Base-by-base conservation (phyloP, 2,329 filamentous ascomycete species). In the Paraphaeosphaeria sporulosa region DNA sequence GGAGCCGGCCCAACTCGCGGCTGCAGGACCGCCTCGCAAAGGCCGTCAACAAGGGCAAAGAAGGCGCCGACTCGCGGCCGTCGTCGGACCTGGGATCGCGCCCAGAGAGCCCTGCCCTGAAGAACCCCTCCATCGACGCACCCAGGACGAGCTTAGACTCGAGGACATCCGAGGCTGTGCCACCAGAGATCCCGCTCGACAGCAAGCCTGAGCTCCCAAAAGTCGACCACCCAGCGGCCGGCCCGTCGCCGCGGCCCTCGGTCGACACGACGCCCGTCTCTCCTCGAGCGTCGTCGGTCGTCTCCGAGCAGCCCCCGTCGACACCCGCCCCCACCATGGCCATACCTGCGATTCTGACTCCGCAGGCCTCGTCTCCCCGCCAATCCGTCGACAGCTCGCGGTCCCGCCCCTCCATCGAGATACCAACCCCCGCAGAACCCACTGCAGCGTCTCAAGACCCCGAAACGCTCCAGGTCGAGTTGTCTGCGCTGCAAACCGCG, bases 11-110 rank as follows among this genome's bases (percentile, higher is more conserved):
- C 62, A 95, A 93, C 78, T 93, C 96, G 69, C 88, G 93, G 55
- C 83, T 99, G 46, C 94, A 97, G 74, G 94, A 97, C 75, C 87
- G 93, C 63, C 84, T 99, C 61, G 94, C 94, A 32, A 92, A 92
- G 72, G 95, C 94, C 32, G 87, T 97, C 70, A 92, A 90, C 3
- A 90, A 90, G 60, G 92, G 90, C 72, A 86, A 84, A 59, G 80
- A 83, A n/a, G 75, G 81, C 2, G 75, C 78, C 42, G 82, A 81
- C 56, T 73, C 81, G 32, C 82, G 80, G 63, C 78, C 84, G 27
- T 81, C 82, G 8, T 84, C 83, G 49, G 82, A 81, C 34, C 68
- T 81, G 23, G 78, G 83, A 5, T 85, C 85, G n/a, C 78, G 85
- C 54, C 79, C 83, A 25, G 79, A 84, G 64, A 89, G 83, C 62